Evolutionary conservation across 2,329 filamentous ascomycete species (phyloP).

Genomic region (Dendryphion nanum): DNA sequence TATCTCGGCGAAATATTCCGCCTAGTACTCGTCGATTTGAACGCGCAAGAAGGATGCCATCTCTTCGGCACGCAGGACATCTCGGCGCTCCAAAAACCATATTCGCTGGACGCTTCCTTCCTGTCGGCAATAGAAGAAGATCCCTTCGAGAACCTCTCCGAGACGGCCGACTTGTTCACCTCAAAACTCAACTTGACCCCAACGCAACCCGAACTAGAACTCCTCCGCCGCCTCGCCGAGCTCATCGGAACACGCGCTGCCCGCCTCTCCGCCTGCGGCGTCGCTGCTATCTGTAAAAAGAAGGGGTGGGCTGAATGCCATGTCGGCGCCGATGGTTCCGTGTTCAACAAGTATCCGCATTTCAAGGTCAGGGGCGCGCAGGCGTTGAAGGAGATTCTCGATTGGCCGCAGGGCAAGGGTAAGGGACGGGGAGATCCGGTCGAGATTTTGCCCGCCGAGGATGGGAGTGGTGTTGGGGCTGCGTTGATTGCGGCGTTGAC

Average conservation of each 20-base stretch:
- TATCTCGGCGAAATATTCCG: constrained; percentile 96
- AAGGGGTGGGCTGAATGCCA: constrained; percentile 86
- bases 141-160: constrained; percentile 89
- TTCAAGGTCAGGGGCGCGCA: constrained; percentile 91
- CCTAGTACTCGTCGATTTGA: constrained; percentile 77
- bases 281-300: constrained; percentile 96
- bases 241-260: constrained; percentile 93
- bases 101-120: constrained; percentile 90
- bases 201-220: constrained; percentile 77
- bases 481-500: constrained; percentile 82
- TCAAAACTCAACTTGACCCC: constrained; percentile 70
- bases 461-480: constrained; percentile 95
- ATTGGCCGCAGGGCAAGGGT: constrained; percentile 79
- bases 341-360: constrained; percentile 99
- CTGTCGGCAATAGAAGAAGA: constrained; percentile 92
- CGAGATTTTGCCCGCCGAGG: constrained; percentile 85
- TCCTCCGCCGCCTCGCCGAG: constrained; percentile 85
- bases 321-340: constrained; percentile 93
- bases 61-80: constrained; percentile 87
- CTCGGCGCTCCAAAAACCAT: constrained; percentile 76
- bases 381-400: constrained; percentile 90
- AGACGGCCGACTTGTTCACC: constrained; percentile 80
- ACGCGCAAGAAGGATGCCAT: constrained; percentile 61
- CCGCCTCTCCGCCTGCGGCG: constrained; percentile 88
- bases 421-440: constrained; percentile 69